Evolutionary conservation across 208 protist genomes (phyloP).

Genomic region (Leishmania mexicana): DNA sequence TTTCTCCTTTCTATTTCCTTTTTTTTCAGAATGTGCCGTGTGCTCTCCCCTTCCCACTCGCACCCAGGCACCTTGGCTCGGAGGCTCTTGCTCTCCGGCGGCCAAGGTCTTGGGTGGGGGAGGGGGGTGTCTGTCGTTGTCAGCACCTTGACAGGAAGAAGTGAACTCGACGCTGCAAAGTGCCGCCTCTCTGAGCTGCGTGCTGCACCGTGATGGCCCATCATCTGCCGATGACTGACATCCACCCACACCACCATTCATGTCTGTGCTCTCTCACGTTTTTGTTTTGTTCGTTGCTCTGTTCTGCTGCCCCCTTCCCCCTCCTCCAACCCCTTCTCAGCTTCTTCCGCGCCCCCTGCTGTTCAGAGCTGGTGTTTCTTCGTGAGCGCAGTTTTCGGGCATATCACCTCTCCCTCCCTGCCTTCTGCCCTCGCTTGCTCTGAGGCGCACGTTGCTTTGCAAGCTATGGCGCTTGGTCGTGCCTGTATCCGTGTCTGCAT

Average conservation of each 20-base stretch:
- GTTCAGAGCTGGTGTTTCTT: background rate
- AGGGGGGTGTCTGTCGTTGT: background rate
- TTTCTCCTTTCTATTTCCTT: background rate
- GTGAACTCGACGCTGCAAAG: background rate
- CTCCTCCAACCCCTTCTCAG: background rate
- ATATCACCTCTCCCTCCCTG: background rate
- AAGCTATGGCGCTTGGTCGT: background rate
- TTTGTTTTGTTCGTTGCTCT: background rate
- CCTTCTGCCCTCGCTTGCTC: background rate
- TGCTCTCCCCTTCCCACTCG: background rate
- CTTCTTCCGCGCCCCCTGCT: background rate
- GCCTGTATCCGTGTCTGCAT: background rate
- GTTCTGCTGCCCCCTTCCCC: background rate
- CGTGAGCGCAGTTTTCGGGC: background rate
- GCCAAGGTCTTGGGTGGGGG: background rate
- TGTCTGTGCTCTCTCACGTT: background rate
- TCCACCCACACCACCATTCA: background rate
- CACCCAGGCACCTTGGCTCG: background rate
- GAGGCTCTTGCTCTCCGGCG: background rate
- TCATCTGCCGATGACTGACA: background rate
- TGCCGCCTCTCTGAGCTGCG: background rate
- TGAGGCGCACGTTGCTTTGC: background rate
- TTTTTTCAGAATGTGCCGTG: background rate
- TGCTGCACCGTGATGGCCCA: background rate
- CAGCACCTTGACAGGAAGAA: background rate